Percentiles rank a stretch among this genome's conserved stretches.
Evolutionary conservation across 2,329 filamentous ascomycete species (phyloP).

Genomic region (Akanthomyces muscarius): DNA sequence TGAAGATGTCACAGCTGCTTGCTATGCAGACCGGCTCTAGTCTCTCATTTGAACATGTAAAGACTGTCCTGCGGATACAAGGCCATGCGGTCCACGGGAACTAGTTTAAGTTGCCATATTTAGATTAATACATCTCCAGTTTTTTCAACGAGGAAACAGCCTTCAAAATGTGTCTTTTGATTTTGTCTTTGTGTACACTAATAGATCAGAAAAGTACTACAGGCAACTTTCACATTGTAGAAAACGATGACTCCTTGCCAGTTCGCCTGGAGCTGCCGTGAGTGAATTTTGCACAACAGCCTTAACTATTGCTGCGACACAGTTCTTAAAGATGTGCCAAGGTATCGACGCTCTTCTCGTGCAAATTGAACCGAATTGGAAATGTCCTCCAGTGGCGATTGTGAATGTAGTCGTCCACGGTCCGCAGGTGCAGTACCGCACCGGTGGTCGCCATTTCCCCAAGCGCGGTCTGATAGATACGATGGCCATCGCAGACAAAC

Average conservation of each 20-base stretch:
- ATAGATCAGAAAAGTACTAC: too few relatives aligned
- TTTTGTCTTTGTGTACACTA: too few relatives aligned
- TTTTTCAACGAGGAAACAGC: too few relatives aligned
- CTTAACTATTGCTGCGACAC: too few relatives aligned
- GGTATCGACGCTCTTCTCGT: background rate
- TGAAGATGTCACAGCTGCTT: slow-evolving; percentile 76
- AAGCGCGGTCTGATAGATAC: background rate
- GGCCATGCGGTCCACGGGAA: slow-evolving; percentile 24
- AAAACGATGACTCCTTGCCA: too few relatives aligned
- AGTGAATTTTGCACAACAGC: too few relatives aligned
- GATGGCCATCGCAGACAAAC: background rate
- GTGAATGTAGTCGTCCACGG: background rate
- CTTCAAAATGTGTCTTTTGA: too few relatives aligned
- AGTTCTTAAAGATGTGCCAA: background rate
- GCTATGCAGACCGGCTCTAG: slow-evolving; percentile 69
- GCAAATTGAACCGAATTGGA: background rate
- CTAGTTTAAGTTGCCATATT: background rate
- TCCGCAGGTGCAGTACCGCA: background rate
- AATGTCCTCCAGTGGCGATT: background rate
- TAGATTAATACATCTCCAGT: background rate
- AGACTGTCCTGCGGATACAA: slow-evolving; percentile 74
- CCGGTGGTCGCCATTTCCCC: background rate
- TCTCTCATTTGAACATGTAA: slow-evolving; percentile 75
- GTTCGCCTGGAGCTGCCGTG: too few relatives aligned
- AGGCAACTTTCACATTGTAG: too few relatives aligned